These are phyloP conservation scores for Shiraia sp. DNA, from an alignment of 2,329 filamentous ascomycete species.

Conservation along the genomic window DNA sequence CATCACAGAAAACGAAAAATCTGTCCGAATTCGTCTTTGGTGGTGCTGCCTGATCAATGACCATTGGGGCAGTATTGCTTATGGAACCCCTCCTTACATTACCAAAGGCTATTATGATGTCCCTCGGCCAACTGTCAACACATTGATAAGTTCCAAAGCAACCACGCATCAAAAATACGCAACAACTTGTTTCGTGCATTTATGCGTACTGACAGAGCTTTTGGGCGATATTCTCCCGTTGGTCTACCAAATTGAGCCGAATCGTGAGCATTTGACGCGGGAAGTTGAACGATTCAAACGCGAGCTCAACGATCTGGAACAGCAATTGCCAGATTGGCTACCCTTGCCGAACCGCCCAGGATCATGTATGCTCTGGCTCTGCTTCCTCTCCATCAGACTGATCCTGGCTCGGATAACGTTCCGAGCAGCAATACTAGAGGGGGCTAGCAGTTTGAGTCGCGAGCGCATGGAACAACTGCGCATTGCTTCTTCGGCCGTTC, in stretches of 20 bases:
- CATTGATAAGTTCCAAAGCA: slow-evolving; percentile 40
- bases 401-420: slow-evolving; percentile 45
- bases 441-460: slow-evolving; percentile 25
- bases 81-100: slow-evolving; percentile 60
- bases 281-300: slow-evolving; percentile 38
- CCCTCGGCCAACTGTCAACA: slow-evolving; percentile 54
- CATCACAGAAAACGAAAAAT: slow-evolving; percentile 55
- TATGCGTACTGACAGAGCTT: slow-evolving; percentile 54
- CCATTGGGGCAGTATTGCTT: slow-evolving; percentile 60
- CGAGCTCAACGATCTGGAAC: slow-evolving; percentile 40
- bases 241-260: slow-evolving; percentile 42
- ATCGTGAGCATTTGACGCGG: slow-evolving; percentile 30
- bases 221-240: slow-evolving; percentile 46
- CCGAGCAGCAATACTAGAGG: slow-evolving; percentile 31
- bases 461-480: slow-evolving; percentile 52
- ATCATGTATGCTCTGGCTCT: slow-evolving; percentile 46
- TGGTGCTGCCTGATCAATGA: slow-evolving; percentile 63
- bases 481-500: slow-evolving; percentile 54
- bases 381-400: slow-evolving; percentile 45
- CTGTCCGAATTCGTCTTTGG: slow-evolving; percentile 57
- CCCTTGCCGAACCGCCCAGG: slow-evolving; percentile 34
- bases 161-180: slow-evolving; percentile 49
- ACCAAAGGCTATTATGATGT: slow-evolving; percentile 60
- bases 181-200: slow-evolving; percentile 56
- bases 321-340: slow-evolving; percentile 40